phyloP scores from a whole-genome alignment of 2,329 filamentous ascomycete genomes.

The Colletotrichum chlorophyti region DNA sequence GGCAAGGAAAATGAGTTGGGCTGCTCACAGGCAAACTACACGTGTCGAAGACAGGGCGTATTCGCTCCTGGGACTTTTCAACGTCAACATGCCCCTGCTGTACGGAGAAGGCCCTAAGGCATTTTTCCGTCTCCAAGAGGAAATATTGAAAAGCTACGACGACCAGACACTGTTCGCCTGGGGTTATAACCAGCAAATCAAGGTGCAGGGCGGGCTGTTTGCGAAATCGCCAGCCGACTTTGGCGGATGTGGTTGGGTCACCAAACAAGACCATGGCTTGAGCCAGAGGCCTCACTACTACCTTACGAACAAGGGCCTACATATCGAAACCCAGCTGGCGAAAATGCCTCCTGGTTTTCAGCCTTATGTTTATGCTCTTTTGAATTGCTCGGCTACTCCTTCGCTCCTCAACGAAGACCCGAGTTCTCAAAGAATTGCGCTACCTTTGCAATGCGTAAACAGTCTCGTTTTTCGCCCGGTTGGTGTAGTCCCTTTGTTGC shows the following conservation, averaged over 20 bases:
- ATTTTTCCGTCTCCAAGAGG: not conserved
- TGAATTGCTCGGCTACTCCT: too few species aligned
- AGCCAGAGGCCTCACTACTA: not conserved
- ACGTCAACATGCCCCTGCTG: not conserved
- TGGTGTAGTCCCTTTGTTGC: too few species aligned
- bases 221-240: not conserved
- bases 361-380: too few species aligned
- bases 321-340: not conserved
- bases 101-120: not conserved
- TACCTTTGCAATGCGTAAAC: too few species aligned
- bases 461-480: too few species aligned
- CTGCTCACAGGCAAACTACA: not conserved
- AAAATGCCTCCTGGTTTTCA: too few species aligned
- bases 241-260: not conserved
- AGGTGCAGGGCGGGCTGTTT: not conserved
- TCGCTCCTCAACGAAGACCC: too few species aligned
- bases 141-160: not conserved
- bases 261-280: not conserved
- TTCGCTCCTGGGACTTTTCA: not conserved
- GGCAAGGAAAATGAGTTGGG: not conserved
- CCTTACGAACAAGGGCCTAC: not conserved
- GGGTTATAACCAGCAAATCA: not conserved
- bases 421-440: too few species aligned
- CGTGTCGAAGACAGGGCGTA: not conserved
- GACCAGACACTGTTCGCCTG: not conserved